Conservation (phyloP, 805 yeast species). For the Metschnikowia chrysomelidarum region DNA sequence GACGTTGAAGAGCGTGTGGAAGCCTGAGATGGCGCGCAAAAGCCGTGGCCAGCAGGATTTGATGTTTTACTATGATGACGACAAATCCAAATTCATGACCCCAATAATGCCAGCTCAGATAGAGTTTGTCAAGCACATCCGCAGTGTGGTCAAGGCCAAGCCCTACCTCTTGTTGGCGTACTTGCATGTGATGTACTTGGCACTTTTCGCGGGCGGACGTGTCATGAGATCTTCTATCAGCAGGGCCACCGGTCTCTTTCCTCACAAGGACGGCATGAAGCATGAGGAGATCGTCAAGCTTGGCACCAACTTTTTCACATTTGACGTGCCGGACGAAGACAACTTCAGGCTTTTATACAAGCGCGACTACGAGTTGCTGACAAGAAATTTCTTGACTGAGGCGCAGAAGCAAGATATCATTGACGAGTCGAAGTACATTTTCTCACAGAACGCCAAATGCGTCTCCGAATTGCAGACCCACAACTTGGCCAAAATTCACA, state of each 20-base stretch:
- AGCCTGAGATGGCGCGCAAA: slow-evolving; percentile 66
- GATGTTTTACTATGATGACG: slow-evolving; percentile 61
- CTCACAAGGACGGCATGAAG: slow-evolving; percentile 65
- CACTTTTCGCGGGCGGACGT: slow-evolving; percentile 83
- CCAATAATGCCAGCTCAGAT: slow-evolving; percentile 65
- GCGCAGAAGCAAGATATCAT: slow-evolving; percentile 67
- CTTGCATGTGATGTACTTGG: slow-evolving; percentile 81
- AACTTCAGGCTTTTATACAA: slow-evolving; percentile 64
- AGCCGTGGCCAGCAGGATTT: slow-evolving; percentile 59
- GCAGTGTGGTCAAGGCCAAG: slow-evolving; percentile 49
- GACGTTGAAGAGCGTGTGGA: slow-evolving; percentile 60
- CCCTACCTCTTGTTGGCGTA: slow-evolving; percentile 77
- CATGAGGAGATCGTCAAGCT: slow-evolving; percentile 57
- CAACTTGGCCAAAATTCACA: slow-evolving; percentile 56
- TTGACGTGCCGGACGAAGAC: slow-evolving; percentile 67
- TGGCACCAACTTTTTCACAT: slow-evolving; percentile 66
- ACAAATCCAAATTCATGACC: slow-evolving; percentile 49
- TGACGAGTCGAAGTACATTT: slow-evolving; percentile 64
- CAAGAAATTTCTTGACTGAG: slow-evolving; percentile 70
- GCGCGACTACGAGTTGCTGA: slow-evolving; percentile 72
- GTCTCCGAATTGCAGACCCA: slow-evolving; percentile 66
- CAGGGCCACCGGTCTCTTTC: slow-evolving; percentile 70
- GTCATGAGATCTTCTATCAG: slow-evolving; percentile 65
- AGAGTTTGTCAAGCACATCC: slow-evolving; percentile 60
- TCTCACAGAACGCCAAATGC: slow-evolving; percentile 58